Evolutionary conservation across 169 alveolate genomes (phyloP), one percentile per base, ranked within the genome.

Genomic region (Cryptosporidium baileyi): DNA sequence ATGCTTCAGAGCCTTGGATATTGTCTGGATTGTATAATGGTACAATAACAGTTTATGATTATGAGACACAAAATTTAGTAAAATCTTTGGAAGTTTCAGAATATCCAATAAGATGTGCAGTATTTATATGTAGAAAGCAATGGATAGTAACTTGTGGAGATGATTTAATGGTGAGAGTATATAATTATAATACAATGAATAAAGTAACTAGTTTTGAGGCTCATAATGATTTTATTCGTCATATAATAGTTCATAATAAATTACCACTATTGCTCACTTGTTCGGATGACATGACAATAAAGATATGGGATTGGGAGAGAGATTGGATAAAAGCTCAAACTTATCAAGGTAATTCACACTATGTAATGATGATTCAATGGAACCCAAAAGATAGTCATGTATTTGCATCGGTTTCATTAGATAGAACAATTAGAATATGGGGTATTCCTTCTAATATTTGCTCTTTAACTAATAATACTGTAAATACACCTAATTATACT

Each of bases 221-320:
- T 5, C 99, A 98, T 91, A 93, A 93, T 19, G 99, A 98, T 91
- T 98, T 96, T 91, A 96, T 98, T 65, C 94, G 99, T 63, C 92
- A 94, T 85, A 88, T 97, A 52, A 97, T 96, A n/a, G 97, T 97
- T 34, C 99, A 98, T 88, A 97, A 97, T n/a, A 89, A 95, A 26
- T 82, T 96, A 81, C 98, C 99, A 7, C 94, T 95, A 81, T 91
- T 97, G 17, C 80, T 98, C 57, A 95, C 99, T 52, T 93, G 97
- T 49, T 96, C 99, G 11, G 99, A 98, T 91, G 99, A 98, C 89
- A 95, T 96, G 96, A 95, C 98, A 3, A 94, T 97, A 63, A 95
- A 96, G 89, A 82, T 97, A 67, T 98, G 99, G 98, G 99, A 97
- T 67, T 95, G 96, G 91, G 99, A 98, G 81, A 94, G 95, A 81